Conservation (phyloP, 2,329 filamentous ascomycete genomes). For the Helminthosporium solani region DNA sequence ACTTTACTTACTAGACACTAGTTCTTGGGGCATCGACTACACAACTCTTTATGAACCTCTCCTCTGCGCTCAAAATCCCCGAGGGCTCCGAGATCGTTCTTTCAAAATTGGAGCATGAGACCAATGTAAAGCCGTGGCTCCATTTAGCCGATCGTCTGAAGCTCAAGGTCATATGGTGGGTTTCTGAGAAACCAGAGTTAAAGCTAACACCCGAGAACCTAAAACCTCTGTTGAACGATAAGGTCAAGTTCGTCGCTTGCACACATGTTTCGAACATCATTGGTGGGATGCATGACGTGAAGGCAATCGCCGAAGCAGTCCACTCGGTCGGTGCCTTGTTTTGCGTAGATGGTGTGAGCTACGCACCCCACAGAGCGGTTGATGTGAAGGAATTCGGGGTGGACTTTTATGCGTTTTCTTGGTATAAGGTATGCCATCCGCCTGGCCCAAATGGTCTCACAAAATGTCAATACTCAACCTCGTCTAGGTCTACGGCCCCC, state of each 20-base stretch:
- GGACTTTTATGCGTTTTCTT: constrained; percentile 76
- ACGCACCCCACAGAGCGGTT: constrained; percentile 69
- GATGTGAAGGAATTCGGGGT: constrained; percentile 68
- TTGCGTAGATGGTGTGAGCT: constrained; percentile 74
- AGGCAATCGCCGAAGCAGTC: constrained; percentile 56
- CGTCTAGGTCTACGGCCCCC: constrained; percentile 67
- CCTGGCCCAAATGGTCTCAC: not conserved
- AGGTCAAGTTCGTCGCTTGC: constrained; percentile 69
- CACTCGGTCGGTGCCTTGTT: constrained; percentile 58
- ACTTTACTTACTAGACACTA: constrained; percentile 24
- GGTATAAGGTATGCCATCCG: constrained; percentile 63
- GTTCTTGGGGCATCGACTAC: constrained; percentile 74
- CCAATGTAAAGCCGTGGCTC: constrained; percentile 74
- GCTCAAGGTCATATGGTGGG: constrained; percentile 71
- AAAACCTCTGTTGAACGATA: constrained; percentile 58
- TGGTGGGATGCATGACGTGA: constrained; percentile 67
- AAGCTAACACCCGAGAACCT: constrained; percentile 61
- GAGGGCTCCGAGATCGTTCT: constrained; percentile 66
- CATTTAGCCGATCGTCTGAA: constrained; percentile 63
- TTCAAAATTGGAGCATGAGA: constrained; percentile 74
- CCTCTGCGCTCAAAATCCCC: constrained; percentile 33
- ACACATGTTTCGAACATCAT: constrained; percentile 75
- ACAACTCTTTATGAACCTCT: constrained; percentile 71
- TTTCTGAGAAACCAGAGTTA: constrained; percentile 52
- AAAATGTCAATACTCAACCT: not conserved